A percentile compares a stretch with the other conserved stretches of the same genome.
Conservation (phyloP, 306 rosid genomes). For the Vigna reflexopilosa region DNA sequence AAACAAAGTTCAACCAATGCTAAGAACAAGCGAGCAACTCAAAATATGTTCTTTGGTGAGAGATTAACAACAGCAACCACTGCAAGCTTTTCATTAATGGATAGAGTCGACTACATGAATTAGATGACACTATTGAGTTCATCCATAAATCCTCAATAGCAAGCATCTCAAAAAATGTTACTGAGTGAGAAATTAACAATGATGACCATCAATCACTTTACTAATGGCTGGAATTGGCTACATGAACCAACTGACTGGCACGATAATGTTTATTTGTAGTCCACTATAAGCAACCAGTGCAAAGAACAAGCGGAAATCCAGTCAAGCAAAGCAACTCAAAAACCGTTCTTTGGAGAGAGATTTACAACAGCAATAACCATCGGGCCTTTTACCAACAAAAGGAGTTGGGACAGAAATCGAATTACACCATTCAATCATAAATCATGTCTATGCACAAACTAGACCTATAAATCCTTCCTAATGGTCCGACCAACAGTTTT, state of each 20-base stretch:
- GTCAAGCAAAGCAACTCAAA: conserved; percentile 17
- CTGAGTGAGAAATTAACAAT: not conserved
- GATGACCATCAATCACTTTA: not conserved
- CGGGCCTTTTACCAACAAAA: not conserved
- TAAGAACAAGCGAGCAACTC: conserved; percentile 15
- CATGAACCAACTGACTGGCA: not conserved
- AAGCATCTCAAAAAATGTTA: not conserved
- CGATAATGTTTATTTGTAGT: not conserved
- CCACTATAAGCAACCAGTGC: not conserved
- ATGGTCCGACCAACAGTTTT: not conserved
- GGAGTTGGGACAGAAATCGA: not conserved
- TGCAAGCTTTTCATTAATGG: not conserved
- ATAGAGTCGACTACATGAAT: not conserved
- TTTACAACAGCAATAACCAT: not conserved
- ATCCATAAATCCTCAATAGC: not conserved
- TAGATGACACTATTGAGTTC: not conserved
- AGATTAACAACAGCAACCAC: not conserved
- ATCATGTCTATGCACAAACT: not conserved
- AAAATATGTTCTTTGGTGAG: not conserved
- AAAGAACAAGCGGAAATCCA: not conserved
- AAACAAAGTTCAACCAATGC: not conserved
- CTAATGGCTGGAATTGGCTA: not conserved
- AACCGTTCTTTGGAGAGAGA: not conserved
- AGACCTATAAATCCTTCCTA: not conserved
- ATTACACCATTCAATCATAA: not conserved